Evolutionary conservation across 345 rosid species (phyloP).

Genomic region (Conringia planisiliqua): DNA sequence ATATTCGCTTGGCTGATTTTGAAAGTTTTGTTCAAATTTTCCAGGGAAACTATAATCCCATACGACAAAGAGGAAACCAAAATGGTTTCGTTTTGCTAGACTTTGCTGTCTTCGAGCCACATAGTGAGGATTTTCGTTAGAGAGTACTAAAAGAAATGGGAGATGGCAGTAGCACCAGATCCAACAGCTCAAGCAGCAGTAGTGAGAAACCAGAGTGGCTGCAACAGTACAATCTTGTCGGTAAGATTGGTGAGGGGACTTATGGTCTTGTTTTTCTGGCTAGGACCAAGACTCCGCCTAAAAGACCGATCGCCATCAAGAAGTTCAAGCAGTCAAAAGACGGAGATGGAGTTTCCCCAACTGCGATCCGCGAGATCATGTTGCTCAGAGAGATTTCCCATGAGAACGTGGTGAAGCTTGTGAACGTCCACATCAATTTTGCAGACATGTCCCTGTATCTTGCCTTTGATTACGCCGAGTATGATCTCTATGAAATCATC

Average conservation of each 20-base stretch:
- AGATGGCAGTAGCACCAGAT: conserved; percentile 42
- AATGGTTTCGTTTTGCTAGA: conserved; percentile 18
- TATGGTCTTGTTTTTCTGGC: conserved; percentile 99
- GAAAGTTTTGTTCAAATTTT: neutral
- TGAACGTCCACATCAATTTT: conserved; percentile 95
- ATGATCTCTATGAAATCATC: conserved; percentile 94
- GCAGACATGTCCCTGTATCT: conserved; percentile 93
- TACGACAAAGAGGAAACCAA: neutral
- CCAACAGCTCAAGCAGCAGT: conserved; percentile 32
- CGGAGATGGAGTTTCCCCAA: conserved; percentile 99
- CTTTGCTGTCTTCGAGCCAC: neutral
- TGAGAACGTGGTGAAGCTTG: conserved; percentile 97
- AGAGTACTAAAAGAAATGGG: conserved; percentile 33
- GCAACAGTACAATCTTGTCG: conserved; percentile 92
- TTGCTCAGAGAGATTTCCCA: conserved; percentile 88
- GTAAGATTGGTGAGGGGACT: conserved; percentile 99
- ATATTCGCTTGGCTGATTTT: neutral
- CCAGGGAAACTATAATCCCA: neutral
- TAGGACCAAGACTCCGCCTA: conserved; percentile 61
- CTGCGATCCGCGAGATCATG: conserved; percentile 99
- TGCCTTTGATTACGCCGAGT: conserved; percentile 93
- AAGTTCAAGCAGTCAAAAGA: conserved; percentile 99
- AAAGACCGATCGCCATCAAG: conserved; percentile 93
- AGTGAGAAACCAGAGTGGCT: conserved; percentile 96
- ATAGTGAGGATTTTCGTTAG: too few relatives aligned